These are phyloP conservation scores for Saccharomyces hybrid DNA, from an alignment of 1,139 yeast genomes.

Conservation along the genomic window DNA sequence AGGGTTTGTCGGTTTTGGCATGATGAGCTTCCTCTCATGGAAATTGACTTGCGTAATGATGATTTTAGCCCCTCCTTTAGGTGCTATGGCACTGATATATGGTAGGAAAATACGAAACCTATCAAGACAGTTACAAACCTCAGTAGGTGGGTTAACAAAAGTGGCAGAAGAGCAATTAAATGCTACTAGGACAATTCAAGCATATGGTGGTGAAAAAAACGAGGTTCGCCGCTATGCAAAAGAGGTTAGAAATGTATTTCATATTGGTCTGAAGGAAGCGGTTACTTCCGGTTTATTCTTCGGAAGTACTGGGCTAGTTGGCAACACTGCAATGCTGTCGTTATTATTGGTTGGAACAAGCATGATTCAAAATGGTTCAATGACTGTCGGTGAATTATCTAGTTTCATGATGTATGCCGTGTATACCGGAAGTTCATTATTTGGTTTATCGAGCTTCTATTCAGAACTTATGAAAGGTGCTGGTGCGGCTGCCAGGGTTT, in stretches of 20 bases:
- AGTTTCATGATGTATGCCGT: conserved; percentile 95
- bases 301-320: conserved; percentile 76
- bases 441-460: conserved; percentile 85
- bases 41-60: conserved; percentile 75
- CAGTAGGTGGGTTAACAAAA: conserved; percentile 79
- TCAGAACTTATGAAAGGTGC: conserved; percentile 95
- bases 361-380: conserved; percentile 61
- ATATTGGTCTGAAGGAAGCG: conserved; percentile 76
- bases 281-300: conserved; percentile 66
- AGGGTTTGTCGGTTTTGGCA: conserved; percentile 74
- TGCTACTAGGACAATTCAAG: conserved; percentile 79
- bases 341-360: conserved; percentile 74
- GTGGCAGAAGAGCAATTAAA: conserved; percentile 92
- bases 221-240: conserved; percentile 56
- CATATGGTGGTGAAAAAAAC: conserved; percentile 75
- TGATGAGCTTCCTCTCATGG: conserved; percentile 87
- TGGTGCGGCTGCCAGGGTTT: conserved; percentile 90
- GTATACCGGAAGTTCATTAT: conserved; percentile 85
- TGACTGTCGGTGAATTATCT: conserved; percentile 83
- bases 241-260: conserved; percentile 67
- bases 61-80: conserved; percentile 76
- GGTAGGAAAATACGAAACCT: conserved; percentile 73
- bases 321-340: conserved; percentile 71
- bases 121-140: conserved; percentile 73
- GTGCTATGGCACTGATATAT: conserved; percentile 68